Evolutionary conservation across 73 alveolate species (phyloP).

Genomic region (Paramecium octaurelia): DNA sequence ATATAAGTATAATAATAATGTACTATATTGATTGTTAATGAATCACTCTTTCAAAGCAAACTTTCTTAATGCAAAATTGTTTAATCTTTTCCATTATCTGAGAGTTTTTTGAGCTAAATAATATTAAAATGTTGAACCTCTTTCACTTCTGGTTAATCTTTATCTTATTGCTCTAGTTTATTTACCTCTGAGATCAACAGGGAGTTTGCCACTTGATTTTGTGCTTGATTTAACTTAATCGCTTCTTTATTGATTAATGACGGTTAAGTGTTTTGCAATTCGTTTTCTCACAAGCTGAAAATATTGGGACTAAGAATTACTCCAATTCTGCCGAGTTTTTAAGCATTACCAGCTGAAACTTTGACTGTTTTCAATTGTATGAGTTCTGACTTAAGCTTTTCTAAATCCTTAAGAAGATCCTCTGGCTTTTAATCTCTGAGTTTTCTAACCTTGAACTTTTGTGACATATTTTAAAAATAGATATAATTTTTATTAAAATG

Average conservation of each 20-base stretch:
- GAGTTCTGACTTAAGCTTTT: background rate
- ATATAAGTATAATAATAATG: background rate
- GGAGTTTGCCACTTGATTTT: background rate
- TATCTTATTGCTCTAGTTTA: constrained; percentile 20
- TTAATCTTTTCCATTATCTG: constrained; percentile 30
- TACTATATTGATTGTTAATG: background rate
- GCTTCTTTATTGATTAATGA: background rate
- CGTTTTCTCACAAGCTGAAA: constrained; percentile 12
- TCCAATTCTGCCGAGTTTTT: constrained; percentile 6
- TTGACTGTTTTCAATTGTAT: background rate
- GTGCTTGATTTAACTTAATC: background rate
- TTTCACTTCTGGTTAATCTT: background rate
- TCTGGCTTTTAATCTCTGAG: constrained; percentile 10
- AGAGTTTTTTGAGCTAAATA: background rate
- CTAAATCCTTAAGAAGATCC: background rate
- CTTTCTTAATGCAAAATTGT: constrained; percentile 31
- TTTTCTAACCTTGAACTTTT: background rate
- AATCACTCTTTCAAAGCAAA: constrained; percentile 10
- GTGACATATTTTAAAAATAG: constrained; percentile 12
- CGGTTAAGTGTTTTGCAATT: constrained; percentile 18
- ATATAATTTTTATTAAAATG: background rate
- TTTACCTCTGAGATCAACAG: constrained; percentile 21
- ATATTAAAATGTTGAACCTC: background rate
- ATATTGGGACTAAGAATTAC: background rate
- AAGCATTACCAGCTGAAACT: constrained; percentile 48